Conservation (phyloP, 78 protist species). For the Dictyostelium brefeldianum region DNA sequence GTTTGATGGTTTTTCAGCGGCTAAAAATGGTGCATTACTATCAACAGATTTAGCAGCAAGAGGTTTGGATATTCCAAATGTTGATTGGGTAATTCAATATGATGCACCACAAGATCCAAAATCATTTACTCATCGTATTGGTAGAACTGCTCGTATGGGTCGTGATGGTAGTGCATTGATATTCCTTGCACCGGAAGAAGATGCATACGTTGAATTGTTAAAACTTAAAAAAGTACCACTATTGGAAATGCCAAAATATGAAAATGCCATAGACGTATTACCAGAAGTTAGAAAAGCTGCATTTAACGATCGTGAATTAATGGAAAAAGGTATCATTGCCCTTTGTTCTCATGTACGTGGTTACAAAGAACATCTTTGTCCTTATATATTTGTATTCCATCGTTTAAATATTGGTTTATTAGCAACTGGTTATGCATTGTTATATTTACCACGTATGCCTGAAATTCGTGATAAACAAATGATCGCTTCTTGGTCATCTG, state of each 20-base stretch:
- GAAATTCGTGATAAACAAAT: slow-evolving; percentile 43
- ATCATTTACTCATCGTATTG: slow-evolving; percentile 93
- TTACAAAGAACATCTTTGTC: slow-evolving; percentile 89
- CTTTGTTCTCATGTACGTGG: slow-evolving; percentile 88
- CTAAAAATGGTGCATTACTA: slow-evolving; percentile 67
- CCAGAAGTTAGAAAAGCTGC: slow-evolving; percentile 16
- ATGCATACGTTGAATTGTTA: slow-evolving; percentile 80
- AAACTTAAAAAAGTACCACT: slow-evolving; percentile 80
- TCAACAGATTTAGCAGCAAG: slow-evolving; percentile 94
- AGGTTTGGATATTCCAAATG: slow-evolving; percentile 94
- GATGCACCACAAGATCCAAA: slow-evolving; percentile 91
- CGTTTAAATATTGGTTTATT: slow-evolving; percentile 70
- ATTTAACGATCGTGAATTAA: slow-evolving; percentile 23
- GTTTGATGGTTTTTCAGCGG: slow-evolving; percentile 26
- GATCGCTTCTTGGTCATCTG: slow-evolving; percentile 1
- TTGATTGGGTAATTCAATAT: slow-evolving; percentile 93
- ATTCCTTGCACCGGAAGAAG: slow-evolving; percentile 83
- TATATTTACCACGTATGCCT: slow-evolving; percentile 72
- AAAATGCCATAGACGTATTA: neutral
- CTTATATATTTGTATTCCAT: slow-evolving; percentile 83
- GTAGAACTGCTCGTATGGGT: slow-evolving; percentile 96
- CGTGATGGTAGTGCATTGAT: slow-evolving; percentile 84
- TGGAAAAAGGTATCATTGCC: slow-evolving; percentile 71
- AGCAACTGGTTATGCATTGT: slow-evolving; percentile 70
- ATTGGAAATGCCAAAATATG: neutral